Evolutionary conservation across 306 rosid species (phyloP), one percentile per base, ranked within the genome.

Genomic region (Quercus ilex): DNA sequence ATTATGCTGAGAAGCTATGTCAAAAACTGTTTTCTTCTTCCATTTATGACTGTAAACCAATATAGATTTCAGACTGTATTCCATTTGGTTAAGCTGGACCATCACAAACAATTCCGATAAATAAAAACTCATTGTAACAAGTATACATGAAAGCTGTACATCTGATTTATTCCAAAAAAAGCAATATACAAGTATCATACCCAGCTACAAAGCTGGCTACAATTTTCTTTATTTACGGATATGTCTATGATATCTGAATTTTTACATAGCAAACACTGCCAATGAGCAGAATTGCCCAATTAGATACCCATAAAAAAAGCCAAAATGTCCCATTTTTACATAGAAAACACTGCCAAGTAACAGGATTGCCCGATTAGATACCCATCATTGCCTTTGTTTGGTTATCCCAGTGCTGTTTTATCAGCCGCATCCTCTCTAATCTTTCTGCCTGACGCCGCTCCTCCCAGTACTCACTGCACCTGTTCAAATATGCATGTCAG

Each of bases 351-450:
- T 38, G 35, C 35, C 6, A 31, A 30, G 33, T 30, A 4, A 31
- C 35, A 31, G 35, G 35, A 31, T 6, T 59, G 20, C 49, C 17
- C 57, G 43, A 6, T 77, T 43, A 92, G 67, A 88, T 20, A 0
- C 94, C 99, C 85, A 89, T 55, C 79, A 90, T 83, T 4, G 80
- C 84, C 64, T 90, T 85, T 56, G 94, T 91, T 35, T 86, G 91
- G 12, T 71, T 73, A 76, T 91, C 95, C 99, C 99, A 94, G 53
- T 94, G 91, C 78, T 91, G 89, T 87, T 95, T 95, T 25, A 78
- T 86, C 82, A 90, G 96, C 71, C 78, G 90, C n/a, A 95, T 74
- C 84, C 99, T 90, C 80, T 91, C 98, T 0, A 41, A 83, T 84
- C 93, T 90, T 20, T 95, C 99, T 26, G 81, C 78, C 67, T 67